Evolutionary conservation across 2,329 filamentous ascomycete genomes (phyloP), one percentile per base, ranked within the genome.

Genomic region (Fulvia fulva): DNA sequence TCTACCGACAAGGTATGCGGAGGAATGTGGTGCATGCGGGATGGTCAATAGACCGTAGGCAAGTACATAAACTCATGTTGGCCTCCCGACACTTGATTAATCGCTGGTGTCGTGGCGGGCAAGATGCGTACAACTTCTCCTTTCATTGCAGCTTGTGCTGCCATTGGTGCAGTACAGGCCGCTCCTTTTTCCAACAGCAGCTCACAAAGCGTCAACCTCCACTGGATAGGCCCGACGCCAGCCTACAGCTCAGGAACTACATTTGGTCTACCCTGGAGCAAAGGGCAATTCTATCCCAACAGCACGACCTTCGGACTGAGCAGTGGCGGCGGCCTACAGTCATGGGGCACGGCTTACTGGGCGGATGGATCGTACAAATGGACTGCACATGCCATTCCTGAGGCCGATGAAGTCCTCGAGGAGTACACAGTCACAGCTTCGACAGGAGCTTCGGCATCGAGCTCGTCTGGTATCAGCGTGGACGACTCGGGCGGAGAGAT

Each of bases 321-420:
- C n/a, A 53, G 47, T 32, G 46, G 56, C 41, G 32, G 53, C 32
- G 25, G 62, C 53, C 67, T 82, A 6, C 78, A 85, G 59, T 82
- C 82, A 0, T 85, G 83, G 83, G 73, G 78, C 2, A 85, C 80
- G 0, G 82, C 79, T 0, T 83, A 81, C 67, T 86, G 83, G 83
- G 76, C 78, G 1, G 83, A 86, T 69, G 81, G 80, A 25, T 84
- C 83, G 0, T 75, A 85, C 54, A 86, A 85, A 65, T 86, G 83
- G 83, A 83, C 80, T 2, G 83, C 77, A 0, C 83, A 86, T 64
- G 82, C 83, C 0, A 72, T 86, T 45, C 69, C 76, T 12, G 77
- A 73, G 5, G 76, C 75, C 0, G 75, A 77, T 1, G 65, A 63
- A 0, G 67, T 76, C 1, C 67, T 73, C 3, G 74, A 77, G 2